These are phyloP conservation scores for Penicillium sp. DNA, from an alignment of 2,329 filamentous ascomycete species.

Conservation along the genomic window DNA sequence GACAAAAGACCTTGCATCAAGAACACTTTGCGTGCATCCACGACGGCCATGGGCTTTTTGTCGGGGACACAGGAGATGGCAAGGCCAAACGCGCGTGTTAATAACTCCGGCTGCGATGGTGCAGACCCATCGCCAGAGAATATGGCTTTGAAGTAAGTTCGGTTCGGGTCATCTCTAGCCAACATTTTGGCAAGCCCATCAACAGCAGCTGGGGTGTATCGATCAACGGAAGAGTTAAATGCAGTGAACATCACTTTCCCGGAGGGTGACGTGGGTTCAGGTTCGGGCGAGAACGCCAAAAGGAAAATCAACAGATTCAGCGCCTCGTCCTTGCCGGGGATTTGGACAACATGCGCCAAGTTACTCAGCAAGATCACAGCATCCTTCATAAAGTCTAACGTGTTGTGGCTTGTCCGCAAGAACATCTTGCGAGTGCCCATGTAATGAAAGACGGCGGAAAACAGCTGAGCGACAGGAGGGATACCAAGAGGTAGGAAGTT, in stretches of 20 bases:
- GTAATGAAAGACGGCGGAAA: constrained; percentile 79
- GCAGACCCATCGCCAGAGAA: constrained; percentile 69
- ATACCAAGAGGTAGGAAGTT: constrained; percentile 76
- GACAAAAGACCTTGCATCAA: constrained; percentile 89
- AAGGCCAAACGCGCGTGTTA: constrained; percentile 83
- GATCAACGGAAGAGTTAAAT: constrained; percentile 77
- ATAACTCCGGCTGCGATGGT: constrained; percentile 68
- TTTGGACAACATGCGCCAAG: constrained; percentile 72
- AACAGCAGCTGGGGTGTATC: constrained; percentile 84
- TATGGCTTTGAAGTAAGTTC: constrained; percentile 76
- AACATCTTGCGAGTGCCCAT: constrained; percentile 87
- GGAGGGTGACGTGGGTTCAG: constrained; percentile 59
- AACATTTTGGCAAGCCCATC: constrained; percentile 89
- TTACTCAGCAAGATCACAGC: constrained; percentile 86
- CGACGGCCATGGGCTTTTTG: constrained; percentile 60
- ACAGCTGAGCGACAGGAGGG: constrained; percentile 73
- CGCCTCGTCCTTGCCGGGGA: constrained; percentile 84
- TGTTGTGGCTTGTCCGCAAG: constrained; percentile 76
- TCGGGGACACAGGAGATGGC: constrained; percentile 83
- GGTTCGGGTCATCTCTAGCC: constrained; percentile 88
- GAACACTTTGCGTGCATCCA: constrained; percentile 81
- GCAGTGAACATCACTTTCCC: constrained; percentile 69
- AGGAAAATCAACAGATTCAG: constrained; percentile 84
- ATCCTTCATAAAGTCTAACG: constrained; percentile 96
- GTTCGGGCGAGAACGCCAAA: constrained; percentile 80